Evolutionary conservation across 495 filamentous ascomycete genomes (phyloP).

Genomic region (Lasiosphaeriaceae sp.): DNA sequence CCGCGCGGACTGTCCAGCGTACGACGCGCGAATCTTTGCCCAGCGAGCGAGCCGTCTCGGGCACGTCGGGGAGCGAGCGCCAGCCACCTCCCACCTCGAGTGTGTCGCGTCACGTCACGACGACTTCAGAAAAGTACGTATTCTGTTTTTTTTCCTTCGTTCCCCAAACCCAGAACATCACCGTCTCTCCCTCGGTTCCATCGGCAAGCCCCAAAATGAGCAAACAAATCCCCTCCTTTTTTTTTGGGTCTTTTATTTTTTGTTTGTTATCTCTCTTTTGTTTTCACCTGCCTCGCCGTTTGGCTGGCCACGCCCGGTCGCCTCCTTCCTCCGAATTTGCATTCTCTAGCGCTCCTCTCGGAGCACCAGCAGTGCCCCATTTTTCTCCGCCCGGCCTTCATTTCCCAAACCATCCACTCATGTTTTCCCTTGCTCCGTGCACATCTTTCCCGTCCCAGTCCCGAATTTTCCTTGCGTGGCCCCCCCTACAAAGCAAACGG

Average conservation of each 20-base stretch:
- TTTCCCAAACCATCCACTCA: constrained; percentile 27
- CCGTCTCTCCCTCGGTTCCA: too few relatives aligned
- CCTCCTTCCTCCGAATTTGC: constrained; percentile 21
- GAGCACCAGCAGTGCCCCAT: constrained; percentile 23
- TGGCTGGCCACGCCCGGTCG: constrained; percentile 9
- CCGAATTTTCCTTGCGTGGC: constrained; percentile 20
- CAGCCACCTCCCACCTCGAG: constrained; percentile 35
- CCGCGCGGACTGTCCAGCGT: constrained; percentile 29
- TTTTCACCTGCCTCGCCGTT: constrained; percentile 4
- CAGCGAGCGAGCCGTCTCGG: constrained; percentile 40
- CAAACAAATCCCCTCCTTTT: too few relatives aligned
- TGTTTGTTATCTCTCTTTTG: not conserved
- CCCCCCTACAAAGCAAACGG: constrained; percentile 16
- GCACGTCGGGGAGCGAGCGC: constrained; percentile 37
- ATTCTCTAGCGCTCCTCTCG: constrained; percentile 23
- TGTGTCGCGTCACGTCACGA: constrained; percentile 42
- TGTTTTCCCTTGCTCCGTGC: constrained; percentile 28
- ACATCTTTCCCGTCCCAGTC: constrained; percentile 22
- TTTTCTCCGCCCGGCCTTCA: constrained; percentile 31
- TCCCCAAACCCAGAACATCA: not conserved
- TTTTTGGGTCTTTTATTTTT: not conserved
- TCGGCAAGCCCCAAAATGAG: too few relatives aligned
- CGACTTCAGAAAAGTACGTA: constrained; percentile 46
- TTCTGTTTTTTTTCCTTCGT: constrained; percentile 3
- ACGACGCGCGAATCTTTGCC: constrained; percentile 43